Percentiles rank a stretch among this genome's conserved stretches.
Conservation (phyloP, 2,329 filamentous ascomycete genomes). For the Chrysoporthe deuterocubensis region DNA sequence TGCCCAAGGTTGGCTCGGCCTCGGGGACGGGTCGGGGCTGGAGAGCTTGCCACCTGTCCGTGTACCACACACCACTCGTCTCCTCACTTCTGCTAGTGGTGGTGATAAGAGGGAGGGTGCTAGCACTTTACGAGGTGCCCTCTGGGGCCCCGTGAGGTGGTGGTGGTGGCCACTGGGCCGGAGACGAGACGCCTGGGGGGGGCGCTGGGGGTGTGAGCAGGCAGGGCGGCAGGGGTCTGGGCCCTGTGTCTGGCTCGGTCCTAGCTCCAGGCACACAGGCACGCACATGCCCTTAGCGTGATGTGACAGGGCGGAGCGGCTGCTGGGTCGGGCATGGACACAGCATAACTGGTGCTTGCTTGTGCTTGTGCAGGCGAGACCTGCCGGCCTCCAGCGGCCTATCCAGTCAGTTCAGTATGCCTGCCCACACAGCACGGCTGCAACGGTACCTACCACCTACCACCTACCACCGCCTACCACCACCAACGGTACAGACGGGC, state of each 20-base stretch:
- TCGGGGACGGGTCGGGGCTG: slow-evolving; percentile 4
- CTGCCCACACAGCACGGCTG: no score
- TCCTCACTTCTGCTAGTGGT: slow-evolving; percentile 10
- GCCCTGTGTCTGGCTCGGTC: slow-evolving; percentile 18
- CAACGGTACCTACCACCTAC: not conserved
- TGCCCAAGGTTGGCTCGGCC: slow-evolving; percentile 7
- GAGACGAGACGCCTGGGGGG: slow-evolving; percentile 7
- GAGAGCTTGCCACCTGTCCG: slow-evolving; percentile 24
- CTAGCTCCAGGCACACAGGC: slow-evolving; percentile 28
- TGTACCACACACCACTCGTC: slow-evolving; percentile 24
- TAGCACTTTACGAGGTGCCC: slow-evolving; percentile 21
- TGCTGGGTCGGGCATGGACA: slow-evolving; percentile 25
- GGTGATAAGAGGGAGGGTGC: not conserved
- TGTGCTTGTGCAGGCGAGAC: not conserved
- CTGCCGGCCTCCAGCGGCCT: not conserved
- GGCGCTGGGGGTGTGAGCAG: not conserved
- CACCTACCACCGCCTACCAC: not conserved
- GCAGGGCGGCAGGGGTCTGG: slow-evolving; percentile 8
- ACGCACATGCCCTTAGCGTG: not conserved
- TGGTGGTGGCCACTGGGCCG: slow-evolving; percentile 15
- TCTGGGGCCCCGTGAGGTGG: slow-evolving; percentile 16
- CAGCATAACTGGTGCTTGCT: not conserved
- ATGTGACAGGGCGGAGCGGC: slow-evolving; percentile 1
- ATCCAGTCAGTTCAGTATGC: no score
- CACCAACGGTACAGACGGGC: not conserved